Percentiles rank a stretch among this genome's conserved stretches.
These are phyloP conservation scores for Persicaria maculosa DNA, from an alignment of 148 eudicot genomes.

Conservation along the genomic window DNA sequence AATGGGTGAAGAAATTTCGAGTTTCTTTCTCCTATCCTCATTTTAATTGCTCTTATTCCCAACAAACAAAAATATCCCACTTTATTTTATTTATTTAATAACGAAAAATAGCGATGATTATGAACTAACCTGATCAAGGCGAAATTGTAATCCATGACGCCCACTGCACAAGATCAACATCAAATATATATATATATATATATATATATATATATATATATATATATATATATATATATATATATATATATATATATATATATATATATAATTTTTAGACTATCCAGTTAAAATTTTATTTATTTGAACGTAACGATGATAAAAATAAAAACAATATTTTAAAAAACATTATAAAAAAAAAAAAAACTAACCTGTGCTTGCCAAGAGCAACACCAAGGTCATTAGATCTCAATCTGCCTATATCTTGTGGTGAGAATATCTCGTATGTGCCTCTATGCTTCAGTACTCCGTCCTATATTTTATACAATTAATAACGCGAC, in stretches of 20 bases:
- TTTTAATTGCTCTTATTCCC: no score
- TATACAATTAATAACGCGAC: no score
- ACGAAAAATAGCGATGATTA: background rate
- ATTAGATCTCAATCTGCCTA: background rate
- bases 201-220: no score
- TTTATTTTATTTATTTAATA: no score
- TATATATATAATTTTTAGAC: background rate
- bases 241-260: no score
- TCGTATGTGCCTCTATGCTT: slow-evolving; percentile 7
- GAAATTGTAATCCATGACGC: background rate
- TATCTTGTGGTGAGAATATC: background rate
- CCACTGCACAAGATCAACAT: background rate
- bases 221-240: no score
- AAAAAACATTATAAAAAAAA: background rate
- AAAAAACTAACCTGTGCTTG: background rate
- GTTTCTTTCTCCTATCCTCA: no score
- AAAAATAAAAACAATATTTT: no score
- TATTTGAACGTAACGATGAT: no score
- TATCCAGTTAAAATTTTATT: no score
- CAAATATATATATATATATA: background rate
- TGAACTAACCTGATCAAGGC: background rate
- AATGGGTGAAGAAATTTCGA: no score
- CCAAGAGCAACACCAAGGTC: slow-evolving; percentile 2
- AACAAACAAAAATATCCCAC: no score
- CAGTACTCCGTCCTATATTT: background rate